Conservation (phyloP, 179 eudicot genomes). For the Silene noctiflora region DNA sequence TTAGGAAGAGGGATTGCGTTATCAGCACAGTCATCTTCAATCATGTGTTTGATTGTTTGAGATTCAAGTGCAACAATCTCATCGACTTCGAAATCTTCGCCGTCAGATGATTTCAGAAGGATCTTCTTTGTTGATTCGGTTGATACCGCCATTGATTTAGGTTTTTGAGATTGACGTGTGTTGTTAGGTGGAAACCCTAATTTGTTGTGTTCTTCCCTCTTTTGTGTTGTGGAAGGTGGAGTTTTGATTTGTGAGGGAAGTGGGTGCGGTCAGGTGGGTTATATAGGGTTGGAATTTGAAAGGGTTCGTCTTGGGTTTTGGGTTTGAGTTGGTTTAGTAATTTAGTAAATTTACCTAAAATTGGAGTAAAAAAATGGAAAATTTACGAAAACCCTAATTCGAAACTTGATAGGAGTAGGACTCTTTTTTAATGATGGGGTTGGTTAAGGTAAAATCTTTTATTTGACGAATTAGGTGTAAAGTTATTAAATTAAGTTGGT, state of each 20-base stretch:
- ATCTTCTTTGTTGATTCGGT: constrained; percentile 9
- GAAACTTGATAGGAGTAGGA: too few relatives aligned
- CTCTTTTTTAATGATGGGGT: too few relatives aligned
- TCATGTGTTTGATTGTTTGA: constrained; percentile 57
- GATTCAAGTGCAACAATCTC: constrained; percentile 46
- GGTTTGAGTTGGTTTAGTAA: not conserved
- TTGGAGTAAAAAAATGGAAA: too few relatives aligned
- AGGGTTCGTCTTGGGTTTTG: not conserved
- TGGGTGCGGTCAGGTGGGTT: not conserved
- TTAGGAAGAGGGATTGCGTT: constrained; percentile 45
- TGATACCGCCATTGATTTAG: constrained; percentile 15
- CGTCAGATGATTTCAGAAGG: constrained; percentile 40
- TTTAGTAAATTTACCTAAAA: not conserved
- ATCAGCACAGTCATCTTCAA: constrained; percentile 53
- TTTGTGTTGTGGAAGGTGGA: not conserved
- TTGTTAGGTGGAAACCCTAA: not conserved
- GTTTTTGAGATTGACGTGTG: not conserved
- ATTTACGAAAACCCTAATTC: too few relatives aligned
- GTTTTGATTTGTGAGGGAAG: not conserved
- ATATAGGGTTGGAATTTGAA: not conserved
- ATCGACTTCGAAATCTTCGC: constrained; percentile 41
- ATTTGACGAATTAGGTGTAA: too few relatives aligned
- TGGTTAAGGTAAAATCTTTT: too few relatives aligned
- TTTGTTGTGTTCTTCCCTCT: not conserved
- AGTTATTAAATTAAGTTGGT: too few relatives aligned